phyloP scores from a whole-genome alignment of 352 stramenopile species.

The Pythium dissotocum region DNA sequence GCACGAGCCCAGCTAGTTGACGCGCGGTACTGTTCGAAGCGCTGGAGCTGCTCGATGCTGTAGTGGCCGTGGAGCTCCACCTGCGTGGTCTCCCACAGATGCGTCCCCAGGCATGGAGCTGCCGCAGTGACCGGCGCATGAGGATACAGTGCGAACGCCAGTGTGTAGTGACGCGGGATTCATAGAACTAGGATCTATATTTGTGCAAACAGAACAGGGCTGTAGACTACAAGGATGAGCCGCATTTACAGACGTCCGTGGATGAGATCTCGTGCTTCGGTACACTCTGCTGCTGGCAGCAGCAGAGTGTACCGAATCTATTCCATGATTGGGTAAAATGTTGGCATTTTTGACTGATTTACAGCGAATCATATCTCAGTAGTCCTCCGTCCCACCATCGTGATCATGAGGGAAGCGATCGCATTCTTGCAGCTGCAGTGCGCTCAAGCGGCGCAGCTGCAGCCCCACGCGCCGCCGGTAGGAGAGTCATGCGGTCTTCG shows the following conservation, averaged over 20 bases:
- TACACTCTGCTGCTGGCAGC: too few relatives aligned
- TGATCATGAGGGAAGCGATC: too few relatives aligned
- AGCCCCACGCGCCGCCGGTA: background rate
- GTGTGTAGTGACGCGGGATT: too few relatives aligned
- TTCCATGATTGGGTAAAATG: too few relatives aligned
- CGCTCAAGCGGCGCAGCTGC: background rate
- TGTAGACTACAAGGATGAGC: too few relatives aligned
- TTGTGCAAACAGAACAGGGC: too few relatives aligned
- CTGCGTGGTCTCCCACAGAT: slow-evolving; percentile 15
- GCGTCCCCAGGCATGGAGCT: background rate
- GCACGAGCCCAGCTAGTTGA: slow-evolving; percentile 7
- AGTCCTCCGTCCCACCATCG: too few relatives aligned
- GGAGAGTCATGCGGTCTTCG: too few relatives aligned
- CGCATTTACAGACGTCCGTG: too few relatives aligned
- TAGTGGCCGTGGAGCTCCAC: slow-evolving; percentile 26
- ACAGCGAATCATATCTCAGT: background rate
- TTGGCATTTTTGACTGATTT: background rate
- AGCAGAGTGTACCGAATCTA: too few relatives aligned
- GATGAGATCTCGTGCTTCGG: too few relatives aligned
- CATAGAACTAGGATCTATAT: too few relatives aligned
- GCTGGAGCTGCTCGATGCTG: slow-evolving; percentile 7
- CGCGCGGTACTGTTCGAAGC: background rate
- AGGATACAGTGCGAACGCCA: background rate
- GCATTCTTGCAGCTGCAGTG: background rate
- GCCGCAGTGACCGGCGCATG: background rate